Conservation (phyloP, 2,329 filamentous ascomycete species). For the Clarireedia homoeocarpa region DNA sequence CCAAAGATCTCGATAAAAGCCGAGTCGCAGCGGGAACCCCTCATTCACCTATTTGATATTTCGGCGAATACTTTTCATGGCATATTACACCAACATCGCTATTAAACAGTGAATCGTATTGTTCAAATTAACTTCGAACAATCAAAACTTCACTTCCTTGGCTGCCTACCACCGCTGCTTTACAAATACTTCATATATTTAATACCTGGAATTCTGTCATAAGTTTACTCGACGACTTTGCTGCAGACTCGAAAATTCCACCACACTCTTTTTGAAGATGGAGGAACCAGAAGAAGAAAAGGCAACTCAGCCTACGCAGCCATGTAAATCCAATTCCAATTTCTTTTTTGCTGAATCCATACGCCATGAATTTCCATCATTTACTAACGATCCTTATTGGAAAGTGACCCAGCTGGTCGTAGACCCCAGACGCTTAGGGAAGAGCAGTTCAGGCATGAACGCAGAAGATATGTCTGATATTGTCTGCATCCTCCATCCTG, state of each 20-base stretch:
- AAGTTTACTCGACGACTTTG: neutral
- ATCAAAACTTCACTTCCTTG: neutral
- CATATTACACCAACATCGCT: no score
- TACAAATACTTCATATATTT: neutral
- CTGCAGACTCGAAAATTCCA: slow-evolving; percentile 6
- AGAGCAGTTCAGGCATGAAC: slow-evolving; percentile 74
- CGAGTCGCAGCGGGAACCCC: no score
- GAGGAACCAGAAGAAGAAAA: slow-evolving; percentile 17
- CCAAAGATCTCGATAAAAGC: no score
- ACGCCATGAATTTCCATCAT: neutral
- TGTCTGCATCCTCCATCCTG: slow-evolving; percentile 79
- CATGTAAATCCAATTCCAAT: slow-evolving; percentile 18
- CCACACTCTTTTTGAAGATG: slow-evolving; percentile 18
- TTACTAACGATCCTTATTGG: slow-evolving; percentile 18
- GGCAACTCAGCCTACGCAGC: slow-evolving; percentile 18
- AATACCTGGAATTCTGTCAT: no score
- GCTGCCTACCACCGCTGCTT: slow-evolving; percentile 10
- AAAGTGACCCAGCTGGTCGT: slow-evolving; percentile 70
- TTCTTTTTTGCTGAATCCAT: slow-evolving; percentile 1
- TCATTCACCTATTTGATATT: no score
- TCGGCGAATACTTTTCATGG: no score
- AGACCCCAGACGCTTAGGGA: slow-evolving; percentile 71
- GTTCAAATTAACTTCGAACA: no score
- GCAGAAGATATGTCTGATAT: slow-evolving; percentile 82
- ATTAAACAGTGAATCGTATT: no score